phyloP scores from a whole-genome alignment of 768 basidiomycete species.

The Cantharellus cinnabarinus region DNA sequence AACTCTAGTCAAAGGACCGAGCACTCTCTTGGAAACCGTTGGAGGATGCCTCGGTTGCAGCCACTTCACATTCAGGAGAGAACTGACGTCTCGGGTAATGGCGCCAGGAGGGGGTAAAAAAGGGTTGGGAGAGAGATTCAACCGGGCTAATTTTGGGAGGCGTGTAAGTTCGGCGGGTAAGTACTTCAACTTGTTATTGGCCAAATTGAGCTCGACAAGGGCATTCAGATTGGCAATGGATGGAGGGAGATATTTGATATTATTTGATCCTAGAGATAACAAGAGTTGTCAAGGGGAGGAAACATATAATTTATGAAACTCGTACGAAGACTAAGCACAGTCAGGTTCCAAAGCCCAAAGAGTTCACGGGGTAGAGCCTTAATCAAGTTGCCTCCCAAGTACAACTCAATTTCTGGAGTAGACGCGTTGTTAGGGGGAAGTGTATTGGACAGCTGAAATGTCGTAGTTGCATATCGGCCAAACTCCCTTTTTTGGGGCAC shows the following conservation, averaged over 20 bases:
- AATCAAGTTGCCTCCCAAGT: constrained; percentile 35
- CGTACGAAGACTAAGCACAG: constrained; percentile 44
- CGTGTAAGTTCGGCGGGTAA: constrained; percentile 45
- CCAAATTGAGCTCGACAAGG: constrained; percentile 39
- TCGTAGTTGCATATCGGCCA: constrained; percentile 10
- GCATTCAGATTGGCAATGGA: constrained; percentile 35
- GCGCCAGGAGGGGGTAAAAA: constrained; percentile 24
- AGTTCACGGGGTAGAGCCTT: constrained; percentile 33
- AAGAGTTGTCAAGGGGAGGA: neutral
- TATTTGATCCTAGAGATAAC: constrained; percentile 30
- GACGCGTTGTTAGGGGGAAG: constrained; percentile 11
- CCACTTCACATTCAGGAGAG: no score
- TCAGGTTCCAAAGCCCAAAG: constrained; percentile 35
- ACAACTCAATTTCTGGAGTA: constrained; percentile 30
- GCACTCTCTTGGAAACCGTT: neutral
- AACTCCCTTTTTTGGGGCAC: constrained; percentile 7
- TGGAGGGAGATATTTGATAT: constrained; percentile 35
- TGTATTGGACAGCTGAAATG: constrained; percentile 3
- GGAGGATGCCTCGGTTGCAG: no score
- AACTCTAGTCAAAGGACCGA: neutral
- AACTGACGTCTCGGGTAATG: no score
- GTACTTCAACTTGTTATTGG: constrained; percentile 35
- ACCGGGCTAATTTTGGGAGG: constrained; percentile 27
- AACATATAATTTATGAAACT: constrained; percentile 9
- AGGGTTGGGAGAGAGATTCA: constrained; percentile 38